phyloP scores from a whole-genome alignment of 1,139 yeast genomes.

The Yamadazyma mexicana region DNA sequence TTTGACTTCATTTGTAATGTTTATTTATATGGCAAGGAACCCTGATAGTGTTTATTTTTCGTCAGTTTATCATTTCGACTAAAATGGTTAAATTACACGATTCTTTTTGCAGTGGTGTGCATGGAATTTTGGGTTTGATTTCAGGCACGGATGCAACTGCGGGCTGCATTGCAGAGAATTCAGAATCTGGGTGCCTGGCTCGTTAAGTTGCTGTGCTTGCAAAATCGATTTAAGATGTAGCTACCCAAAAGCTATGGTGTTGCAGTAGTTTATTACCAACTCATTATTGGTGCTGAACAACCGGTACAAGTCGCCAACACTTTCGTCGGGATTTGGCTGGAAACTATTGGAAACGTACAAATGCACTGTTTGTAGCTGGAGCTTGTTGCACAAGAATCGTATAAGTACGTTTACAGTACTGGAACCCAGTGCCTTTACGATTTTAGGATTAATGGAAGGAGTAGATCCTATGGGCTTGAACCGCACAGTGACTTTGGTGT shows the following conservation, averaged over 20 bases:
- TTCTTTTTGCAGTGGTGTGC: not conserved
- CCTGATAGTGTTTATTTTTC: slow-evolving; percentile 7
- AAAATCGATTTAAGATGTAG: too few species aligned
- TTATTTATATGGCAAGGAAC: slow-evolving; percentile 9
- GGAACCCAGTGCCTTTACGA: slow-evolving; percentile 47
- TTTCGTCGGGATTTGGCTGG: slow-evolving; percentile 61
- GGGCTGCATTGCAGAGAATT: not conserved
- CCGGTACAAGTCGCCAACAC: slow-evolving; percentile 45
- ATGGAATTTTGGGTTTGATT: not conserved
- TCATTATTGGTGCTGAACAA: slow-evolving; percentile 50
- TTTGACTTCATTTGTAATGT: not conserved
- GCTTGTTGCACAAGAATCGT: slow-evolving; percentile 43
- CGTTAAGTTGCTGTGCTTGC: too few species aligned
- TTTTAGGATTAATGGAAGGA: slow-evolving; percentile 46
- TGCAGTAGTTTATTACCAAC: slow-evolving; percentile 55
- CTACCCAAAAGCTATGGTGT: slow-evolving; percentile 58
- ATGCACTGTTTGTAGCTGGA: slow-evolving; percentile 29
- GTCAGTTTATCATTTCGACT: slow-evolving; percentile 2
- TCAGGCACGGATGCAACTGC: not conserved
- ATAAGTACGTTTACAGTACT: slow-evolving; percentile 41
- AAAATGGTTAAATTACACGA: slow-evolving; percentile 5
- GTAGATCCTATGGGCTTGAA: slow-evolving; percentile 63
- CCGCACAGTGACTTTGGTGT: slow-evolving; percentile 45
- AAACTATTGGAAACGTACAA: slow-evolving; percentile 60
- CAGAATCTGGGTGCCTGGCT: too few species aligned